Percentiles rank a stretch among this genome's conserved stretches.
Evolutionary conservation across 345 rosid genomes (phyloP).

Genomic region (Murraya koenigii): DNA sequence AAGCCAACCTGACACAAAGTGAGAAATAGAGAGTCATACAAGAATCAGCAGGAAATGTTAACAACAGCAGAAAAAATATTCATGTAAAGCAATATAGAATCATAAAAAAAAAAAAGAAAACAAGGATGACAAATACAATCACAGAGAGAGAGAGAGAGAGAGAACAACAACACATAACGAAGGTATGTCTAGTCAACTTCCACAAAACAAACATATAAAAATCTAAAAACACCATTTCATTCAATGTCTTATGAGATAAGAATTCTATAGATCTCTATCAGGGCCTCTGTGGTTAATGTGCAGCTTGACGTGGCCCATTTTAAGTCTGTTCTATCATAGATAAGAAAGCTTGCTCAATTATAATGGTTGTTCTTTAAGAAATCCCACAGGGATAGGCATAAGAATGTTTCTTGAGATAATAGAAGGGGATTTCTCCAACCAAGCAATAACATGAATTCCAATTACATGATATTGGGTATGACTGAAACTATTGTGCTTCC

Average conservation of each 20-base stretch:
- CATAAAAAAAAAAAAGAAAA: not conserved
- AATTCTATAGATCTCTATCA: not conserved
- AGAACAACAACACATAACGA: not conserved
- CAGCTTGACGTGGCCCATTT: not conserved
- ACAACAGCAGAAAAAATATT: not conserved
- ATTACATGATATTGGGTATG: not conserved
- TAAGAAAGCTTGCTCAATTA: not conserved
- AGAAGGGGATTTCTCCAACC: not conserved
- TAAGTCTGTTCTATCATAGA: not conserved
- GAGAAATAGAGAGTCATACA: not conserved
- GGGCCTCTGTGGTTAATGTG: not conserved
- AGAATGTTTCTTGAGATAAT: too few species aligned
- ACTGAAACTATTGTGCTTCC: not conserved
- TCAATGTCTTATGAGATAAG: not conserved
- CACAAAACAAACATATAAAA: not conserved
- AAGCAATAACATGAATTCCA: not conserved
- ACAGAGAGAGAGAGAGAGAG: not conserved
- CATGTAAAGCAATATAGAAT: not conserved
- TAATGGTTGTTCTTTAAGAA: not conserved
- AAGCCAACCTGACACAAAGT: slow-evolving; percentile 62
- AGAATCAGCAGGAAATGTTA: not conserved
- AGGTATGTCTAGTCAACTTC: not conserved
- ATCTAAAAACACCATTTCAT: not conserved
- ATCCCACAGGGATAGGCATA: not conserved
- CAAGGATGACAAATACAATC: not conserved